Conservation (phyloP, 1,139 yeast genomes). For the Saccharomycopsis hybrid region DNA sequence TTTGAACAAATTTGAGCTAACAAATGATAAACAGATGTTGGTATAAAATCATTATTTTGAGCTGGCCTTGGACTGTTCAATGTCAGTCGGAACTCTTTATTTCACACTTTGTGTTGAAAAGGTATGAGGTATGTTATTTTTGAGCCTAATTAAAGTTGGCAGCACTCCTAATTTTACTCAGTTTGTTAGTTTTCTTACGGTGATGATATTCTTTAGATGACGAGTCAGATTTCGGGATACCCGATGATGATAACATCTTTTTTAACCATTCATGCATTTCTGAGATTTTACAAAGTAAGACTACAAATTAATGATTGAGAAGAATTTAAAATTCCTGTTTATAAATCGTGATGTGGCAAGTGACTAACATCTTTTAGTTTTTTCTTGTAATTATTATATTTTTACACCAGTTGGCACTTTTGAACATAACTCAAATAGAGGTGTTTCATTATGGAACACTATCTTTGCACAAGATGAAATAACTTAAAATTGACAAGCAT, state of each 20-base stretch:
- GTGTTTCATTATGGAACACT: too few relatives aligned
- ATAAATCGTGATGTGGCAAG: not conserved
- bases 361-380: not conserved
- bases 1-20: too few relatives aligned
- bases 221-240: conserved; percentile 94
- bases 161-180: not conserved
- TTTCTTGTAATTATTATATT: too few relatives aligned
- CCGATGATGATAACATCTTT: conserved; percentile 86
- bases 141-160: too few relatives aligned
- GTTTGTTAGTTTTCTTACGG: conserved; percentile 15
- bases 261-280: conserved; percentile 95
- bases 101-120: too few relatives aligned
- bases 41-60: too few relatives aligned
- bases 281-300: conserved; percentile 41
- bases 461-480: conserved; percentile 62
- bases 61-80: too few relatives aligned
- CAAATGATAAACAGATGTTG: too few relatives aligned
- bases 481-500: conserved; percentile 88
- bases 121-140: not conserved
- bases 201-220: conserved; percentile 88
- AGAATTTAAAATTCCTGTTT: not conserved
- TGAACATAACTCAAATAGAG: too few relatives aligned
- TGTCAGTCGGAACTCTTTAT: too few relatives aligned
- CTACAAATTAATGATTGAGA: conserved; percentile 7
- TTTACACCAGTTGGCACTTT: too few relatives aligned